Base-by-base conservation (phyloP, 129 eudicot species). In the Silybum marianum region DNA sequence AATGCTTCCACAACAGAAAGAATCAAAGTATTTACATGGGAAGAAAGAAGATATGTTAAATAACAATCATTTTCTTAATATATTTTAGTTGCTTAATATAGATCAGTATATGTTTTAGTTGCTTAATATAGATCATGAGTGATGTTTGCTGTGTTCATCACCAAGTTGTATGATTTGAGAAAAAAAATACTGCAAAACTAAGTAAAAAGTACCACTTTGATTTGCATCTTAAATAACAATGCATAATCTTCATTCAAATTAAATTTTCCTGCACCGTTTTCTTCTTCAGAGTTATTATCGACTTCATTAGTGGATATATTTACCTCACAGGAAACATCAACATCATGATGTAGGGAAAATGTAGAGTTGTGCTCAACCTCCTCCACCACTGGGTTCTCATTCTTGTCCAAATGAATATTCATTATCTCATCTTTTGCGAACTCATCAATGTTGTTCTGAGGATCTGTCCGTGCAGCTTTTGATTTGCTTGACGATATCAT, bases 151-250 rank as follows among this genome's bases (percentile, higher is more conserved):
- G 68, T 54, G 60, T 46, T 72, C 19, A 58, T 71, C 28, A 62
- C 72, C 25, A 0, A 22, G 71, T 72, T 40, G 26, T 58, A 4
- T 71, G 28, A 36, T 14, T 13, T 14, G 62, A 36, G 69, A 26
- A 12, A 30, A 66, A 71, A 65, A 71, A 18, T 78, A 36, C 30
- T 68, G 72, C 42, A 54, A 73, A 70, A 68, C 32, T 18, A 81
- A 34, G 73, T 80, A 36, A 73, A 7, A 75, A 32, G 19, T 84
- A 88, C 95, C 90, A 82, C 86, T 75, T 80, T 78, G 40, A 62
- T 42, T 22, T 78, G 85, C 74, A 70, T 78, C 74, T 84, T 48
- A 8, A 38, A 28, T 42, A 32, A 74, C 34, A 78, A 76, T 42
- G 71, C 69, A 81, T 30, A 82, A 75, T 70, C 89, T 78, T 84